Percentiles rank a stretch among this genome's conserved stretches.
Conservation (phyloP, 1,284 basidiomycete genomes). For the Rhodotorula sp. region DNA sequence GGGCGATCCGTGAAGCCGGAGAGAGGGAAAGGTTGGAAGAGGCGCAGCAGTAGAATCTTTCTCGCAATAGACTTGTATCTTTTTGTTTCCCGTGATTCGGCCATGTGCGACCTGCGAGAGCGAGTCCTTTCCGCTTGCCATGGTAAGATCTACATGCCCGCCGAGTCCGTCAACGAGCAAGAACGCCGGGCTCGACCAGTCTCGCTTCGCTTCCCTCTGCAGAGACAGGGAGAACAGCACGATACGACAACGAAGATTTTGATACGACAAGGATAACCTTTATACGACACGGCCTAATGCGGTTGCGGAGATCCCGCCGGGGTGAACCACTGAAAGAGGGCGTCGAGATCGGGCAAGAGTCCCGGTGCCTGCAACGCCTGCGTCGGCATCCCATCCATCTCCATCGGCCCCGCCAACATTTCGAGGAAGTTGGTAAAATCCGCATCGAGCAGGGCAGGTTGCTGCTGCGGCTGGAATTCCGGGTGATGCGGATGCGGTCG, state of each 20-base stretch:
- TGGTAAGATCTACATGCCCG: too few species aligned
- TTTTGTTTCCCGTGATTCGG: too few species aligned
- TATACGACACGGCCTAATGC: too few species aligned
- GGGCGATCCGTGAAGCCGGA: slow-evolving; percentile 54
- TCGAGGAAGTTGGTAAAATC: slow-evolving; percentile 17
- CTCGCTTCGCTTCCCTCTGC: too few species aligned
- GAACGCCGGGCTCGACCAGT: too few species aligned
- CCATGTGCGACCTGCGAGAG: too few species aligned
- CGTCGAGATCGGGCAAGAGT: slow-evolving; percentile 3
- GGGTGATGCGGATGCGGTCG: neutral
- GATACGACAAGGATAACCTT: too few species aligned
- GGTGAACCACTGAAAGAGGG: slow-evolving; percentile 10
- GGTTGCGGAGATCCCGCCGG: slow-evolving; percentile 7
- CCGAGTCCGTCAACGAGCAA: too few species aligned
- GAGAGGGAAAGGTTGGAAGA: slow-evolving; percentile 22
- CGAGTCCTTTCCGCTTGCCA: too few species aligned
- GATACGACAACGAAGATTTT: neutral
- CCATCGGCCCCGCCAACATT: slow-evolving; percentile 3
- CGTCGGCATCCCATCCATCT: slow-evolving; percentile 1
- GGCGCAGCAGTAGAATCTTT: neutral
- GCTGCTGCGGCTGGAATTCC: too few species aligned
- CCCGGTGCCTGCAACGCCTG: neutral
- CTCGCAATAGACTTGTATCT: neutral
- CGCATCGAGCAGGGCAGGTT: neutral
- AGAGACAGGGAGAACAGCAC: too few species aligned